Evolutionary conservation across 1,139 yeast genomes (phyloP), one percentile per base, ranked within the genome.

Genomic region (Scheffersomyces insectosa): DNA sequence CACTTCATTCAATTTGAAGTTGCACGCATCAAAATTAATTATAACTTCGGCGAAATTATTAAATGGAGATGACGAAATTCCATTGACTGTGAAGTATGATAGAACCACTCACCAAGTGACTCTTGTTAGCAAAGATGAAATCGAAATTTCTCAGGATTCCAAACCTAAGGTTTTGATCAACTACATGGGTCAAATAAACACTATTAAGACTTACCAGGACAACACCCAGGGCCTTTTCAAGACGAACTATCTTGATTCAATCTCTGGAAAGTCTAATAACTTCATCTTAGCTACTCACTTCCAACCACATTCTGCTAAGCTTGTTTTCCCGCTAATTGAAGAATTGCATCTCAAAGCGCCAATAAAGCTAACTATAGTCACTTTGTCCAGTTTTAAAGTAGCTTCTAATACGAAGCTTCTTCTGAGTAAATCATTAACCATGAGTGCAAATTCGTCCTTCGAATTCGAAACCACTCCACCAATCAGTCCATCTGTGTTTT

Each of bases 161-260:
- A 36, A 39, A 9, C 14, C 46, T 16, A 34, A 34, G 11, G 50
- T 49, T 2, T 27, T 28, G 9, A 45, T 60, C 38, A 33, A 41
- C 12, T 85, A 78, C 51, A 59, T 82, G 47, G 90, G 87, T 1
- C 79, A 76, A 48, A 65, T 84, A 38, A 77, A 76, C 47, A 61
- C 75, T n/a, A 75, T 80, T 40, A 72, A 75, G 52, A 80, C 87
- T 0, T 80, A 66, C 54, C 63, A 68, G 36, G 88, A 84, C 52
- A 62, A 62, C 38, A 85, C 90, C 1, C 70, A 63, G 39, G 93
- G 93, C n/a, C 62, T 85, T 2, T 85, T 83, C 70, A 82, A 80
- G 53, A 82, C 88, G 1, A 82, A 82, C 54, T 82, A 81, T 55
- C 68, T 73, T 44, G 82, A 78, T 50, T 67, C 73, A 4, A 60